Evolutionary conservation across 2,329 filamentous ascomycete genomes (phyloP).

Genomic region (Xylariales sp.): DNA sequence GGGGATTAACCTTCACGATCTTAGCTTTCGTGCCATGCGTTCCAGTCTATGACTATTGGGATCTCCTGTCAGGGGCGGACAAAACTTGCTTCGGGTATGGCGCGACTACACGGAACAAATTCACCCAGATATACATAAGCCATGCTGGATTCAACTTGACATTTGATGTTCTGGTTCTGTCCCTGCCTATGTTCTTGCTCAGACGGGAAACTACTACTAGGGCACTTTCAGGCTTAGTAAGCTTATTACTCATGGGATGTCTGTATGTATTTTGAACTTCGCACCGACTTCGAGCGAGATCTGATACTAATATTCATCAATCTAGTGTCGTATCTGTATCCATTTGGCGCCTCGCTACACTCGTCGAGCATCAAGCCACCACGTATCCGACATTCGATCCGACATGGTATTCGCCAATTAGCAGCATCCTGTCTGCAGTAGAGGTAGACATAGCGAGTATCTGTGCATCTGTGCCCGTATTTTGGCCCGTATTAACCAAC

Average conservation of each 20-base stretch:
- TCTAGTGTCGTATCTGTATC: constrained; percentile 24
- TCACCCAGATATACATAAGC: neutral
- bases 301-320: no score
- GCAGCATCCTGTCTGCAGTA: constrained; percentile 19
- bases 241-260: neutral
- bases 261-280: neutral
- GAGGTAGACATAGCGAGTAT: constrained; percentile 21
- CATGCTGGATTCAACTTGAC: constrained; percentile 4
- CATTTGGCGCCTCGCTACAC: constrained; percentile 24
- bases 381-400: constrained; percentile 28
- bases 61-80: neutral
- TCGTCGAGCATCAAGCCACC: constrained; percentile 24
- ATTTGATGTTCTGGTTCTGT: constrained; percentile 1
- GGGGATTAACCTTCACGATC: neutral
- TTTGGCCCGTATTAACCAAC: constrained; percentile 22
- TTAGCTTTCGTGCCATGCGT: constrained; percentile 3
- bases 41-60: constrained; percentile 2
- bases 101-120: neutral
- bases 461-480: constrained; percentile 23
- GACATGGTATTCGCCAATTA: constrained; percentile 28
- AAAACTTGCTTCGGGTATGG: constrained; percentile 7
- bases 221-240: neutral
- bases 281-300: no score
- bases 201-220: no score
- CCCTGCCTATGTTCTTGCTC: neutral